phyloP scores from a whole-genome alignment of 2,329 filamentous ascomycete species.

The Ophiosphaerella korrae region DNA sequence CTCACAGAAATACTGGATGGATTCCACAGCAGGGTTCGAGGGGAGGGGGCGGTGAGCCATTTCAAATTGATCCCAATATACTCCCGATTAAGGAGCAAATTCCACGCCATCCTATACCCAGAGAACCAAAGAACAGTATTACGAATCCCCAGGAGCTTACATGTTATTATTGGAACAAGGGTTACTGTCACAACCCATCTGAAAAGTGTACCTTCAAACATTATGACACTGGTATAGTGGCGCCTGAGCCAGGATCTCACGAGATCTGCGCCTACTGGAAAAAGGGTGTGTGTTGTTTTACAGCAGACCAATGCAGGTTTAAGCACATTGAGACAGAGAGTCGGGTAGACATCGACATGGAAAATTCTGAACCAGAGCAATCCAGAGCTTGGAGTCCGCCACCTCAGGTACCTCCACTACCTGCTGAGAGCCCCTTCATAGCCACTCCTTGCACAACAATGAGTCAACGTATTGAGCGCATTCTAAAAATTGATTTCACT shows the following conservation, averaged over 20 bases:
- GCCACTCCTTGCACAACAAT: slow-evolving; percentile 11
- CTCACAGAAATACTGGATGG: slow-evolving; percentile 40
- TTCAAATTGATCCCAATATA: slow-evolving; percentile 14
- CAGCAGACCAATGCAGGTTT: slow-evolving; percentile 11
- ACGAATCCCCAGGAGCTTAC: slow-evolving; percentile 11
- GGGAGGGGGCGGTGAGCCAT: background rate
- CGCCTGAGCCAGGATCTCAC: slow-evolving; percentile 1
- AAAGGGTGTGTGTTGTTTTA: slow-evolving; percentile 5
- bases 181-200: slow-evolving; percentile 7
- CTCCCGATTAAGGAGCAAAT: background rate
- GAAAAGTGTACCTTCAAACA: slow-evolving; percentile 19
- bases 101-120: too few species aligned
- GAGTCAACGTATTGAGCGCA: slow-evolving; percentile 20
- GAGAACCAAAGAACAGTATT: background rate
- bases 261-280: slow-evolving; percentile 27
- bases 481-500: slow-evolving; percentile 25
- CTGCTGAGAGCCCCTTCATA: background rate
- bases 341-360: too few species aligned
- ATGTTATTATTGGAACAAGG: slow-evolving; percentile 28
- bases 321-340: slow-evolving; percentile 7
- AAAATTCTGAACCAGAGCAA: too few species aligned
- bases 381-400: too few species aligned
- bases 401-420: background rate
- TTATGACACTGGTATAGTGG: slow-evolving; percentile 19
- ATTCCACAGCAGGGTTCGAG: background rate